Conservation (phyloP, 2,329 filamentous ascomycete species). For the Cladophialophora immunda region DNA sequence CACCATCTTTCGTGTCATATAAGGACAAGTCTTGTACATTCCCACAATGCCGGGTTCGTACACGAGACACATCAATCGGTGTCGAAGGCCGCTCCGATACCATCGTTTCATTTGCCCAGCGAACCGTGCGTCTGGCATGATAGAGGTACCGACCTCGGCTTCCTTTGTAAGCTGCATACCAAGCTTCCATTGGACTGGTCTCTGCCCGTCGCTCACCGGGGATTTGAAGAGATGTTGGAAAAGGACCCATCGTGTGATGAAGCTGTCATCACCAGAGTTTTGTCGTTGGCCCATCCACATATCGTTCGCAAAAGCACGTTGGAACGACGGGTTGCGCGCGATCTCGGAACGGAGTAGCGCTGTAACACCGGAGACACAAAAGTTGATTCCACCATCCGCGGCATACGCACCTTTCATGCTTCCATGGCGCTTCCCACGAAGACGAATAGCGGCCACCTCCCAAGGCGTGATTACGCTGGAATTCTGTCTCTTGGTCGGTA, state of each 20-base stretch:
- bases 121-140: constrained; percentile 23
- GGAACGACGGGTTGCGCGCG: constrained; percentile 10
- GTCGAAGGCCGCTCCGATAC: constrained; percentile 21
- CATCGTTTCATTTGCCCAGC: constrained; percentile 20
- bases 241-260: constrained; percentile 21
- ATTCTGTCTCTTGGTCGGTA: constrained; percentile 9
- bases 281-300: constrained; percentile 18
- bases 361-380: constrained; percentile 19
- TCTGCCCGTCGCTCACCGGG: background rate
- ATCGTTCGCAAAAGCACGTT: constrained; percentile 13
- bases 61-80: constrained; percentile 18
- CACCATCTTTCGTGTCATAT: constrained; percentile 25
- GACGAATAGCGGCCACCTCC: constrained; percentile 23
- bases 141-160: constrained; percentile 15
- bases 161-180: constrained; percentile 17
- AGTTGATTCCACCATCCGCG: constrained; percentile 21
- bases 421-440: constrained; percentile 15
- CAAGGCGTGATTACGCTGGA: constrained; percentile 5
- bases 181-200: constrained; percentile 3
- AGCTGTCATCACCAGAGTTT: constrained; percentile 19
- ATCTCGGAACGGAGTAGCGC: constrained; percentile 15
- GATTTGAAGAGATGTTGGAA: constrained; percentile 11
- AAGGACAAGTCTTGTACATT: constrained; percentile 18
- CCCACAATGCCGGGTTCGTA: constrained; percentile 15
- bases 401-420: constrained; percentile 21